Conservation (phyloP, 2,329 filamentous ascomycete species). For the Lecanoromycetidae sp. region DNA sequence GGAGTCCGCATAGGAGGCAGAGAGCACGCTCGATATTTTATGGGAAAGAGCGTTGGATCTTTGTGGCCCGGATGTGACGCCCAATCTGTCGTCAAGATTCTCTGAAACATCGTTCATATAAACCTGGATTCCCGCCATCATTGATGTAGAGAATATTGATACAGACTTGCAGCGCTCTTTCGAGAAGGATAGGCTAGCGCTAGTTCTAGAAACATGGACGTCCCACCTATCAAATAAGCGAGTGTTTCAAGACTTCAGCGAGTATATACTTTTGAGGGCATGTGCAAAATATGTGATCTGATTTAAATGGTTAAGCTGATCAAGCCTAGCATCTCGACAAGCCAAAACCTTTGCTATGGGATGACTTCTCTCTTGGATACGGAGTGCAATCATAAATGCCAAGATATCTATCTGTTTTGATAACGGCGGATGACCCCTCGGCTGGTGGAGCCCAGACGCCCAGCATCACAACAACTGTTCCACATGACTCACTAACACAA, state of each 20-base stretch:
- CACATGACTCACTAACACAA: background rate
- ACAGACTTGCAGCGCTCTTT: background rate
- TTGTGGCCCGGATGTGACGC: conserved; percentile 3
- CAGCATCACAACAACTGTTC: background rate
- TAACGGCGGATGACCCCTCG: too few relatives aligned
- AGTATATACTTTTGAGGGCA: too few relatives aligned
- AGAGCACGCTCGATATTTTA: conserved; percentile 74
- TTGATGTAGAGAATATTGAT: background rate
- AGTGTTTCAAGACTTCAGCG: too few relatives aligned
- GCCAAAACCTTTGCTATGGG: too few relatives aligned
- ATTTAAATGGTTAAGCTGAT: too few relatives aligned
- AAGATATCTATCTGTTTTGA: too few relatives aligned
- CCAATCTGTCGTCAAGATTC: conserved; percentile 7
- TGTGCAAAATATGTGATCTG: too few relatives aligned
- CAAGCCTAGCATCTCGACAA: too few relatives aligned
- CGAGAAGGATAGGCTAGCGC: background rate
- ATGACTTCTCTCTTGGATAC: too few relatives aligned
- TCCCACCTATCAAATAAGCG: background rate
- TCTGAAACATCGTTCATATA: conserved; percentile 5
- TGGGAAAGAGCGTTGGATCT: conserved; percentile 56
- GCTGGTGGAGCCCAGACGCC: background rate
- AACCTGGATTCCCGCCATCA: background rate
- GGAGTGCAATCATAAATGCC: too few relatives aligned
- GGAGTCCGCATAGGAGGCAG: conserved; percentile 80
- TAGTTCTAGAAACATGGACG: background rate